phyloP scores from a whole-genome alignment of 371 early-diverging fungal genomes.

The Mycotypha africana region DNA sequence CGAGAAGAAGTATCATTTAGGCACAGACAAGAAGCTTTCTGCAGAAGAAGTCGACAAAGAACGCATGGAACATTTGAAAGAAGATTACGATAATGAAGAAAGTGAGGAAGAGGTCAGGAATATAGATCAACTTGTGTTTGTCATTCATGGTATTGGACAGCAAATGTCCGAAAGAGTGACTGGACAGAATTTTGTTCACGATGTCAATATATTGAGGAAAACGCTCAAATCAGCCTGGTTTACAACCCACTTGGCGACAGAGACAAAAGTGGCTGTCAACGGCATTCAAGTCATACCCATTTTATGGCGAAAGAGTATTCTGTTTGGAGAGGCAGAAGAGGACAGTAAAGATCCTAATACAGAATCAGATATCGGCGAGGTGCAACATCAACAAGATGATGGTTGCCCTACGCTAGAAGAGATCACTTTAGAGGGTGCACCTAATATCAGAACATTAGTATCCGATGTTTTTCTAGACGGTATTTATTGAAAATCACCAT shows the following conservation, averaged over 20 bases:
- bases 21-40: too few relatives aligned
- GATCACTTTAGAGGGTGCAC: slow-evolving; percentile 77
- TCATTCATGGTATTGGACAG: slow-evolving; percentile 84
- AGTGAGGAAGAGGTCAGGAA: slow-evolving; percentile 55
- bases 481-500: slow-evolving; percentile 19
- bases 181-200: slow-evolving; percentile 73
- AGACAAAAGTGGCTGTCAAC: slow-evolving; percentile 28
- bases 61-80: slow-evolving; percentile 34
- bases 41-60: slow-evolving; percentile 10
- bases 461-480: slow-evolving; percentile 82
- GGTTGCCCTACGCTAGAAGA: slow-evolving; percentile 72
- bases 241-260: slow-evolving; percentile 19
- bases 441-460: slow-evolving; percentile 73
- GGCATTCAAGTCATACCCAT: slow-evolving; percentile 85
- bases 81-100: slow-evolving; percentile 58
- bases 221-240: slow-evolving; percentile 59
- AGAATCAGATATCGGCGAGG: slow-evolving; percentile 49
- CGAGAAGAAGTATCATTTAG: too few relatives aligned
- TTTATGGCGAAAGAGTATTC: slow-evolving; percentile 76
- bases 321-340: slow-evolving; percentile 56
- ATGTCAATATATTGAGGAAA: slow-evolving; percentile 69
- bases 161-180: slow-evolving; percentile 67
- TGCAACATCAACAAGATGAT: slow-evolving; percentile 36
- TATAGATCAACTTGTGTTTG: slow-evolving; percentile 74
- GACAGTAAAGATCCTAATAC: slow-evolving; percentile 20